These are phyloP conservation scores for Cladosporium velox DNA, from an alignment of 2,329 filamentous ascomycete genomes.

Conservation along the genomic window DNA sequence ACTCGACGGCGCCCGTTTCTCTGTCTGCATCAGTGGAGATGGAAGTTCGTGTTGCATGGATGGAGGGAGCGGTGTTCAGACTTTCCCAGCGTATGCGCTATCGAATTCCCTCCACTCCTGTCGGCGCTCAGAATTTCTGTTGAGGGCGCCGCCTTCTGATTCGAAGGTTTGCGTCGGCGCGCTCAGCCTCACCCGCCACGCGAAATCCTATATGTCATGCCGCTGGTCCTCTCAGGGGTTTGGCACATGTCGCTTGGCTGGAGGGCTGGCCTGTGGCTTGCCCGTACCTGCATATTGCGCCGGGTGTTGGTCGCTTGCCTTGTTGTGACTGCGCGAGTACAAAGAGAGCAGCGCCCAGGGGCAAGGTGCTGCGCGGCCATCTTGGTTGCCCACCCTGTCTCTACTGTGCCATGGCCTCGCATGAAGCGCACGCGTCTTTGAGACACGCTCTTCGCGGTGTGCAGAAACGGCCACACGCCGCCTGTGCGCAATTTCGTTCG, in stretches of 20 bases:
- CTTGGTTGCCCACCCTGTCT: background rate
- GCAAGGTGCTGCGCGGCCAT: background rate
- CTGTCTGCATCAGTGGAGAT: slow-evolving; percentile 5
- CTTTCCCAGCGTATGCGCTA: slow-evolving; percentile 9
- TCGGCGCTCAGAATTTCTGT: background rate
- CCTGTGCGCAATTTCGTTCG: background rate
- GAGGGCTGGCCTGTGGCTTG: slow-evolving; percentile 1
- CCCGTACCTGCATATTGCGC: slow-evolving; percentile 7
- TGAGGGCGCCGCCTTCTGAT: background rate
- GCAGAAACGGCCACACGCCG: background rate
- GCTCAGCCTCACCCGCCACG: slow-evolving; percentile 3
- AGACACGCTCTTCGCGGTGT: slow-evolving; percentile 2
- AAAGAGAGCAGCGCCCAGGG: slow-evolving; percentile 6
- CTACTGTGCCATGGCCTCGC: slow-evolving; percentile 1
- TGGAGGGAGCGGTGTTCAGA: background rate
- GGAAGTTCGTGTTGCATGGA: slow-evolving; percentile 3
- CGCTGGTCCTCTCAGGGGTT: background rate
- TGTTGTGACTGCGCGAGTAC: background rate
- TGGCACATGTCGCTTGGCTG: background rate
- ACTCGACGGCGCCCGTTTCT: background rate
- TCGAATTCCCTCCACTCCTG: slow-evolving; percentile 1
- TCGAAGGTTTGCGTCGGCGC: background rate
- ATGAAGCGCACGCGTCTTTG: slow-evolving; percentile 7
- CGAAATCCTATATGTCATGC: slow-evolving; percentile 6
- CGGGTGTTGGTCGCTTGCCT: slow-evolving; percentile 7